These are phyloP conservation scores for Cryptosporidium andersoni DNA, from an alignment of 169 alveolate genomes.

Conservation along the genomic window DNA sequence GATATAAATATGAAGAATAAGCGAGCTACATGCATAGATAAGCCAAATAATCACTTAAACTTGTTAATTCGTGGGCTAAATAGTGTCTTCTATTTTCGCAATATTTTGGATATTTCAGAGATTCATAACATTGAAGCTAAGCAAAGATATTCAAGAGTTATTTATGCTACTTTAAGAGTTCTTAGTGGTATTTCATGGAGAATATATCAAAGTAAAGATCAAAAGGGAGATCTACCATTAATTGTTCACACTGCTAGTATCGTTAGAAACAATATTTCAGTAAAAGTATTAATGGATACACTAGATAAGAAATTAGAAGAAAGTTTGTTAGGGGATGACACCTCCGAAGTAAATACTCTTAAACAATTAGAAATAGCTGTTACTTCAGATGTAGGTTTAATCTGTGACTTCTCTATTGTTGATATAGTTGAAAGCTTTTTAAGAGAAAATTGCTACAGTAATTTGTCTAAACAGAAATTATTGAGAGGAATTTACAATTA, in stretches of 20 bases:
- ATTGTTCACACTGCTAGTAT: constrained; percentile 12
- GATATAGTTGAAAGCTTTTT: neutral
- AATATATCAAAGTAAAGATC: constrained; percentile 7
- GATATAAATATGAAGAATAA: constrained; percentile 43
- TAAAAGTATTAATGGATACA: constrained; percentile 6
- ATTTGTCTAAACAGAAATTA: constrained; percentile 12
- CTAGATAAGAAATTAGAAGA: neutral
- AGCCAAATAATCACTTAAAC: constrained; percentile 47
- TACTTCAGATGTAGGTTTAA: constrained; percentile 1
- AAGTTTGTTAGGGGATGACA: neutral
- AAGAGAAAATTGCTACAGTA: neutral
- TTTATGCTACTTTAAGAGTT: constrained; percentile 32
- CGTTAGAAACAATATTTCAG: constrained; percentile 11
- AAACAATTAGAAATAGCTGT: constrained; percentile 1
- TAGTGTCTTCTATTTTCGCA: constrained; percentile 9
- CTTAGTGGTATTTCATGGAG: constrained; percentile 68
- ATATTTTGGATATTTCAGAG: constrained; percentile 10
- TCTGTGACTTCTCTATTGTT: neutral
- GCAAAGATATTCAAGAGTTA: constrained; percentile 30
- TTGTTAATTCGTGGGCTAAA: constrained; percentile 7
- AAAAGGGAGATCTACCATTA: neutral
- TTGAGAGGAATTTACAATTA: constrained; percentile 5
- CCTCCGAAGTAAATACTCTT: constrained; percentile 14
- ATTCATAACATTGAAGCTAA: neutral
- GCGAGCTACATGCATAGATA: constrained; percentile 34